Evolutionary conservation across 495 filamentous ascomycete species (phyloP), one percentile per base, ranked within the genome.

Genomic region (Thermothielavioides terrestris): DNA sequence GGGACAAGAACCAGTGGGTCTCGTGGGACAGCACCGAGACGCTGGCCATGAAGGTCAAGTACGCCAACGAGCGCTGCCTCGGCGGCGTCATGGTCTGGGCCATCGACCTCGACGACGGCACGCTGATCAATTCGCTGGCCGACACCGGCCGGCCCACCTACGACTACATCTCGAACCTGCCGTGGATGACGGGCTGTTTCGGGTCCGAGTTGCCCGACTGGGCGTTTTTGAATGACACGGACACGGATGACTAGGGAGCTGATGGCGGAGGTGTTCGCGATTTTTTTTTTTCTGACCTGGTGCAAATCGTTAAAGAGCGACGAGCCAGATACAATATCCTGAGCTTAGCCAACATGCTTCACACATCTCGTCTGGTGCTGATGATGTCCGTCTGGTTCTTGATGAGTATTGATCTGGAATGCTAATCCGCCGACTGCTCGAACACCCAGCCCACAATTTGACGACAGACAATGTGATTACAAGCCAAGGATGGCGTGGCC

Each of bases 21-120:
- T 63, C 61, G 2, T 79, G 61, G 52, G 61, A 78, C 51, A 66
- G 70, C 49, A 42, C n/a, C 1, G 41, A 57, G 10, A 78, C 73
- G 0, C 60, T 73, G 14, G 37, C 63, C 31, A 35, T 53, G 23
- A 77, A 77, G 58, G 41, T 66, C 1, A 54, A 66, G 11, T 70
- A 49, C 22, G 69, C 70, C 7, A 70, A 71, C 32, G 25, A 38
- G 3, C 21, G 51, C 4, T 61, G 65, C 21, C 44, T 68, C 0
- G 50, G 49, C 3, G 63, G 65, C 7, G 20, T 52, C 31, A 50
- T 66, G 42, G 56, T 64, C 1, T 66, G 63, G 63, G 63, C 63
- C 14, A 34, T 63, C 10, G 47, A 53, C 10, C 49, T 47, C 17
- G 62, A 63, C 46, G 49, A 56, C 6, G 37, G 35, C 4, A 49